Conservation (phyloP, 2,329 filamentous ascomycete genomes). For the Emmonsia crescens region DNA sequence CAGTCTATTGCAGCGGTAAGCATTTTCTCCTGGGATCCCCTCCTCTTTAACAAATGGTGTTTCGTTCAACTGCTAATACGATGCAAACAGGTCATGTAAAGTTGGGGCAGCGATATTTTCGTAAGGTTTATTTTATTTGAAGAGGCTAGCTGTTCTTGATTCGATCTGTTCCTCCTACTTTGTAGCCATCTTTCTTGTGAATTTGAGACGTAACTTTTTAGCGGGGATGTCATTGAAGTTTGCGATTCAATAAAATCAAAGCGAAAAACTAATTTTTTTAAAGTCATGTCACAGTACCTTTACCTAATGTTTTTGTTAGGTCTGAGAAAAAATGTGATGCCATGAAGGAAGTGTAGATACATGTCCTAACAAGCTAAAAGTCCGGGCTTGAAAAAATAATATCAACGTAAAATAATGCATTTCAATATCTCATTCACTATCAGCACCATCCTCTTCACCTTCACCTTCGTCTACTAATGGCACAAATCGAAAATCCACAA, state of each 20-base stretch:
- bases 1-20: slow-evolving; percentile 42
- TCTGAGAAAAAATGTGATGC: not conserved
- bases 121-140: not conserved
- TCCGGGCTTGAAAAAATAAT: not conserved
- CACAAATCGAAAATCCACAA: slow-evolving; percentile 39
- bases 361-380: not conserved
- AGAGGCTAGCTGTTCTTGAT: not conserved
- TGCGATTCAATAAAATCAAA: not conserved
- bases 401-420: not conserved
- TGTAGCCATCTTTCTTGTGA: not conserved
- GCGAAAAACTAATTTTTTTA: not conserved
- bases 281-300: not conserved
- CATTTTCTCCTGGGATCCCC: slow-evolving; percentile 1
- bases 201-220: not conserved
- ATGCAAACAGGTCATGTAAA: not conserved
- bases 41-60: not conserved
- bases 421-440: not conserved
- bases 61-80: not conserved
- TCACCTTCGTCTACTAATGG: slow-evolving; percentile 33
- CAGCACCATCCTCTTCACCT: slow-evolving; percentile 15
- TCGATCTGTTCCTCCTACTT: not conserved
- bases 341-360: not conserved
- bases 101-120: not conserved
- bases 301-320: not conserved
- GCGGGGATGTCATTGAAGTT: not conserved